These are phyloP conservation scores for Botrytis squamosa DNA, from an alignment of 2,329 filamentous ascomycete genomes.

Conservation along the genomic window DNA sequence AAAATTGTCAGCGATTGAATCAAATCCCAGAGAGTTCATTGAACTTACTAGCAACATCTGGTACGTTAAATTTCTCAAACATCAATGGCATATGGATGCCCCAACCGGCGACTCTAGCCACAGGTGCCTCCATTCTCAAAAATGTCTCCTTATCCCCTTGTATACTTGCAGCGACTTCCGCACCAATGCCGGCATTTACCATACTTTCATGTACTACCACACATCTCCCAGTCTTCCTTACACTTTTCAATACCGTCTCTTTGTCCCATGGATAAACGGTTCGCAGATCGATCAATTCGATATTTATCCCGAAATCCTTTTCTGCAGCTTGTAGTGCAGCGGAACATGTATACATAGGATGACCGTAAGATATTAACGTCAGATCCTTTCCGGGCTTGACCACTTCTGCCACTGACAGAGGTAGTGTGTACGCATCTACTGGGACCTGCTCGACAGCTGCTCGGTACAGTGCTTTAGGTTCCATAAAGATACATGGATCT, in stretches of 20 bases:
- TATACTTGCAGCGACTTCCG: slow-evolving; percentile 69
- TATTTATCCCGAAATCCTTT: slow-evolving; percentile 62
- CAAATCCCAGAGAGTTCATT: too few species aligned
- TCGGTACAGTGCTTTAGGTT: slow-evolving; percentile 72
- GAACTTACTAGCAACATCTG: slow-evolving; percentile 66
- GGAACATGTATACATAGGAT: slow-evolving; percentile 67
- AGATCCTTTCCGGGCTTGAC: slow-evolving; percentile 65
- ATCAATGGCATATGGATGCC: slow-evolving; percentile 64
- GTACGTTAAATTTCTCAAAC: slow-evolving; percentile 65
- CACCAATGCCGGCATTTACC: slow-evolving; percentile 70
- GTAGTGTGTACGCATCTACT: slow-evolving; percentile 63
- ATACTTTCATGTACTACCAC: slow-evolving; percentile 74
- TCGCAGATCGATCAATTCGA: slow-evolving; percentile 69
- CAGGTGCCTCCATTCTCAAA: slow-evolving; percentile 65
- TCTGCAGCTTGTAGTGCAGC: slow-evolving; percentile 65
- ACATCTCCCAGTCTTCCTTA: slow-evolving; percentile 67
- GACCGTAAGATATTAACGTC: slow-evolving; percentile 69
- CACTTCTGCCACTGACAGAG: slow-evolving; percentile 67
- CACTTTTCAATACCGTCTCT: slow-evolving; percentile 62
- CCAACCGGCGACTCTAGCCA: slow-evolving; percentile 69
- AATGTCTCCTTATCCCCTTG: slow-evolving; percentile 63
- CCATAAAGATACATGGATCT: slow-evolving; percentile 73
- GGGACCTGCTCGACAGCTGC: slow-evolving; percentile 73
- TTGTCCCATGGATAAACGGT: slow-evolving; percentile 75
- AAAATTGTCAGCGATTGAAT: slow-evolving; percentile 24